A percentile compares a stretch with the other conserved stretches of the same genome.
These are phyloP conservation scores for Lagerstroemia fauriei DNA, from an alignment of 441 rosid genomes.

Conservation along the genomic window DNA sequence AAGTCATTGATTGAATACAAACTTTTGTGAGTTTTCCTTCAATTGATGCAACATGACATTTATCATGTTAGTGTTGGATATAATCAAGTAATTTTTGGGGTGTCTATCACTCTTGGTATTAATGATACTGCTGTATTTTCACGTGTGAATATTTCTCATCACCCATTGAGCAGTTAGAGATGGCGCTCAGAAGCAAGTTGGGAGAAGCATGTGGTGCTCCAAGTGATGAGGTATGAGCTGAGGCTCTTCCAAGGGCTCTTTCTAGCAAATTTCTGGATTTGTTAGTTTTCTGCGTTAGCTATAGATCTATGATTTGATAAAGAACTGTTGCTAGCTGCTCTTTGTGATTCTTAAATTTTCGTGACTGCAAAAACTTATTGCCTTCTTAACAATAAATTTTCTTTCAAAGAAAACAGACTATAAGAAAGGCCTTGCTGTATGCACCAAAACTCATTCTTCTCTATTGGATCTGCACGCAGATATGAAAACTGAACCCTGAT, in stretches of 20 bases:
- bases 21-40: neutral
- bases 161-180: constrained; percentile 65
- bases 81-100: neutral
- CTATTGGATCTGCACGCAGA: neutral
- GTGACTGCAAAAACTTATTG: neutral
- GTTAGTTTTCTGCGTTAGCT: neutral
- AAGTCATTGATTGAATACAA: neutral
- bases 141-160: constrained; percentile 5
- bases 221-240: constrained; percentile 58
- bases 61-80: neutral
- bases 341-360: neutral
- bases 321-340: neutral
- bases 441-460: neutral
- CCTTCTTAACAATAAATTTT: neutral
- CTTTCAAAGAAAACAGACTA: neutral
- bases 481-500: neutral
- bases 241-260: neutral
- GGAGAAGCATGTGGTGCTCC: constrained; percentile 51
- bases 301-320: neutral
- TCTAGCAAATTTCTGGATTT: neutral
- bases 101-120: neutral
- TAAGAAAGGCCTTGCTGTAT: neutral
- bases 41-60: neutral
- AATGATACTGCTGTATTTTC: neutral
- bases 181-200: constrained; percentile 60